Conservation (phyloP, 768 basidiomycete genomes). For the Tulasnella sp. region DNA sequence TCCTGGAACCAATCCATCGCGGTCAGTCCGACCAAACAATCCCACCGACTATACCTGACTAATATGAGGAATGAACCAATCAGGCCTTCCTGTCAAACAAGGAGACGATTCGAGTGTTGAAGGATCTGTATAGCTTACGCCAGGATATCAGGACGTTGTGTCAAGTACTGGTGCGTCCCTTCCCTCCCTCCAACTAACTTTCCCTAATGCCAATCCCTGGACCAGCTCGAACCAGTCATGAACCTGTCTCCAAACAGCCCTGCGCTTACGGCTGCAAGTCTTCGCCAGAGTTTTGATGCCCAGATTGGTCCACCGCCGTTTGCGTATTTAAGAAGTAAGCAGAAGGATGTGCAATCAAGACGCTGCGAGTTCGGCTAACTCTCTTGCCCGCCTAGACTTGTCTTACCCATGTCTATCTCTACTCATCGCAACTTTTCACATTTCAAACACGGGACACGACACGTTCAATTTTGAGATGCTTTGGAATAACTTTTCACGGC, state of each 20-base stretch:
- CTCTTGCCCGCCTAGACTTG: conserved; percentile 45
- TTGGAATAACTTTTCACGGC: conserved; percentile 69
- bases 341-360: conserved; percentile 30
- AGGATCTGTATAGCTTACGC: background rate
- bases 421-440: conserved; percentile 79
- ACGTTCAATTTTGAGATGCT: conserved; percentile 90
- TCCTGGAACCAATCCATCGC: conserved; percentile 60
- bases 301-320: conserved; percentile 60
- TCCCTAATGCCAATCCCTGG: background rate
- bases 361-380: too few species aligned
- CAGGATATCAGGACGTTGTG: background rate
- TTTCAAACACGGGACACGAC: conserved; percentile 68
- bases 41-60: background rate
- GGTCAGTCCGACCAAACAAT: conserved; percentile 29
- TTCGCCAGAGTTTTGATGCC: conserved; percentile 43
- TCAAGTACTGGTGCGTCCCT: background rate
- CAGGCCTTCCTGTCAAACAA: background rate
- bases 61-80: background rate
- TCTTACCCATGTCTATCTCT: conserved; percentile 78
- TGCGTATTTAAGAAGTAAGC: conserved; percentile 49
- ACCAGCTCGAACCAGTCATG: conserved; percentile 31
- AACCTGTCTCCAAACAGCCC: conserved; percentile 49
- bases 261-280: conserved; percentile 46
- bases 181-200: background rate
- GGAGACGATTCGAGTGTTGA: background rate